phyloP scores from a whole-genome alignment of 2,329 filamentous ascomycete species.

The Fusarium armeniacum region DNA sequence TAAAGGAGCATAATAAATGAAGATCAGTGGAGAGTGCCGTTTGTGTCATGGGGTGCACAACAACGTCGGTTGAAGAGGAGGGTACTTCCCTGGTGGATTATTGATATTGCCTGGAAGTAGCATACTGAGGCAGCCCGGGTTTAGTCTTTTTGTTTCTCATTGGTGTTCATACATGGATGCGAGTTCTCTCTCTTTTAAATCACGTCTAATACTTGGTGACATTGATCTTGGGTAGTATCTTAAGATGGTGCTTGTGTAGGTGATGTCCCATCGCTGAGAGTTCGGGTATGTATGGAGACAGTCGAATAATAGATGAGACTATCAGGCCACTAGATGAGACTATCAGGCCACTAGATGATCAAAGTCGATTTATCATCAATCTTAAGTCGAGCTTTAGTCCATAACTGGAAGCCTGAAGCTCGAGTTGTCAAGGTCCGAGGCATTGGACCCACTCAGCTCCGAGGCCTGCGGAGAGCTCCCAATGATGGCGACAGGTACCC shows the following conservation, averaged over 20 bases:
- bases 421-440: constrained; percentile 33
- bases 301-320: not conserved
- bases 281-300: not conserved
- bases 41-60: constrained; percentile 24
- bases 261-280: not conserved
- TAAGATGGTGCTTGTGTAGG: not conserved
- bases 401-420: constrained; percentile 23
- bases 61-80: constrained; percentile 27
- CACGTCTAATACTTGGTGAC: not conserved
- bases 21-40: constrained; percentile 10
- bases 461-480: constrained; percentile 40
- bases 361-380: constrained; percentile 9
- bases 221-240: not conserved
- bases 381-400: constrained; percentile 8
- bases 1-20: constrained; percentile 60
- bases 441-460: constrained; percentile 34
- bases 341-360: not conserved
- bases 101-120: constrained; percentile 49
- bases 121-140: constrained; percentile 43
- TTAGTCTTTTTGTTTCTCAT: constrained; percentile 29
- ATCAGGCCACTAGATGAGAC: not conserved
- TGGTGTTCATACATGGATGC: constrained; percentile 49
- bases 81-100: constrained; percentile 35
- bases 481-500: constrained; percentile 41
- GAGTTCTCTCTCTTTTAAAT: constrained; percentile 31